Evolutionary conservation across 1,139 yeast genomes (phyloP).

Genomic region (Meyerozyma athensensis): DNA sequence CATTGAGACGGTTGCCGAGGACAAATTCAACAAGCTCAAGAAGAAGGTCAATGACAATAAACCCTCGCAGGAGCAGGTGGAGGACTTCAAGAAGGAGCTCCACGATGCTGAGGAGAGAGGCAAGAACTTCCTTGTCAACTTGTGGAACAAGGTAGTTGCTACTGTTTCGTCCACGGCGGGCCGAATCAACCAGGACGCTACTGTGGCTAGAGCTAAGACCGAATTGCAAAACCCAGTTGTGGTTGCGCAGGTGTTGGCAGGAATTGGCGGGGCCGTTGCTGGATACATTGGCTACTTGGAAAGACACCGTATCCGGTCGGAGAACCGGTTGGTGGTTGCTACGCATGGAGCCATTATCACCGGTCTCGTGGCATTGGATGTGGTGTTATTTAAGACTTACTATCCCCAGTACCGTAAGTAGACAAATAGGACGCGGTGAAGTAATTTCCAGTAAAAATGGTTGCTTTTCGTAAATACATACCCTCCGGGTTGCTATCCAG

Average conservation of each 20-base stretch:
- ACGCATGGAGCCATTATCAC: conserved; percentile 51
- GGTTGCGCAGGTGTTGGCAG: conserved; percentile 47
- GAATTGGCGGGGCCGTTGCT: conserved; percentile 46
- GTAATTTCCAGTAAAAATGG: too few species aligned
- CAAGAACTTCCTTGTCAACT: conserved; percentile 17
- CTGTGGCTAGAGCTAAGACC: neutral
- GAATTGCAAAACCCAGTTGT: conserved; percentile 65
- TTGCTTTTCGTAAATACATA: too few species aligned
- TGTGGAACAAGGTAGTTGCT: conserved; percentile 5
- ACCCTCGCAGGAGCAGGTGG: conserved; percentile 10
- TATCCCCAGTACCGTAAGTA: conserved; percentile 48
- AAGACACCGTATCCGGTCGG: conserved; percentile 46
- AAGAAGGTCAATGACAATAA: conserved; percentile 13
- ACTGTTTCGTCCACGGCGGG: neutral
- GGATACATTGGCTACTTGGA: conserved; percentile 50
- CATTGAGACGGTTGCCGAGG: conserved; percentile 24
- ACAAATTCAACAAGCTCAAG: conserved; percentile 27
- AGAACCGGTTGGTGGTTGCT: conserved; percentile 44
- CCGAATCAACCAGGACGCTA: neutral
- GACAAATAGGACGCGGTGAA: too few species aligned
- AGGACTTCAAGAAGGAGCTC: conserved; percentile 19
- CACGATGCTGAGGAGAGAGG: conserved; percentile 25
- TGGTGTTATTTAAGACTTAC: conserved; percentile 46
- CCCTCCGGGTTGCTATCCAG: too few species aligned
- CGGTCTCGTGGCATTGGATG: conserved; percentile 53